Conservation (phyloP, 2,329 filamentous ascomycete genomes). For the Thelonectria discophora region DNA sequence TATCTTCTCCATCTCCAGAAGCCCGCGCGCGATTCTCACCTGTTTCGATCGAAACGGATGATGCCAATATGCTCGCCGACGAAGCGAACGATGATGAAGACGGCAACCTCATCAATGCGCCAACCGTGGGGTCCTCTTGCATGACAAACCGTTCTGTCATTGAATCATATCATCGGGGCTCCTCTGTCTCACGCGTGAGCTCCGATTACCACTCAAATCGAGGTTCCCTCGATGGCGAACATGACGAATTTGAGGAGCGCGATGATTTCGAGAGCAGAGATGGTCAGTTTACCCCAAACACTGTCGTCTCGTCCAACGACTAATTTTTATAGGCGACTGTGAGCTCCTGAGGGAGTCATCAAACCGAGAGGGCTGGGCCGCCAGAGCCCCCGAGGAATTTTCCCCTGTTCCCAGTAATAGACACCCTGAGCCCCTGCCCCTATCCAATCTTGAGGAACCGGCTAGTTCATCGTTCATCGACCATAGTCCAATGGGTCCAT, state of each 20-base stretch:
- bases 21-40: constrained; percentile 12
- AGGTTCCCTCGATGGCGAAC: constrained; percentile 1
- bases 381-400: not conserved
- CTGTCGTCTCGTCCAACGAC: not conserved
- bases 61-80: not conserved
- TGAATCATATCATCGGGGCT: not conserved
- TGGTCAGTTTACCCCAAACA: constrained; percentile 16
- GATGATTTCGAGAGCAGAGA: constrained; percentile 35
- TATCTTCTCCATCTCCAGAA: constrained; percentile 18
- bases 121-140: not conserved
- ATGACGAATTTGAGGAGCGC: constrained; percentile 31
- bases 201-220: not conserved
- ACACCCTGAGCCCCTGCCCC: too few species aligned
- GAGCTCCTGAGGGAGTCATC: not conserved
- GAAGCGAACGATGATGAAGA: not conserved
- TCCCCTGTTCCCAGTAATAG: not conserved
- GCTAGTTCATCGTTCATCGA: not conserved
- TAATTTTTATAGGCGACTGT: constrained; percentile 28
- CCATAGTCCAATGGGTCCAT: not conserved
- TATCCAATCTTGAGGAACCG: not conserved
- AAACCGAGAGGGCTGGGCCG: not conserved
- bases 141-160: not conserved
- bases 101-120: too few species aligned
- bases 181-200: not conserved
- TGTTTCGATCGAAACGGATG: not conserved